Evolutionary conservation across 2,329 filamentous ascomycete species (phyloP).

Genomic region (Graphilbum ipis-grandicollis): DNA sequence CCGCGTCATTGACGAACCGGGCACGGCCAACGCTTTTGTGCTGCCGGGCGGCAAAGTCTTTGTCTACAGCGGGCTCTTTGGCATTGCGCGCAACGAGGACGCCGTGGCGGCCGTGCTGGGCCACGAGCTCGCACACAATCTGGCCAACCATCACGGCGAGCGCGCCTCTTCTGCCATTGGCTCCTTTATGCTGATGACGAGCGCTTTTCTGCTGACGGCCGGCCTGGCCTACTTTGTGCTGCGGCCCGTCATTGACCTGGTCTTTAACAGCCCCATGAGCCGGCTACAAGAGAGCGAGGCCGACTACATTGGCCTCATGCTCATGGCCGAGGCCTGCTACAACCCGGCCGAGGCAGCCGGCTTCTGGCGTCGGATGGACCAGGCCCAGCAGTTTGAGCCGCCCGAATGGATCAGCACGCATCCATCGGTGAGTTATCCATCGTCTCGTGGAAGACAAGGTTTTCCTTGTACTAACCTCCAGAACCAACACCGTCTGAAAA

Average conservation of each 20-base stretch:
- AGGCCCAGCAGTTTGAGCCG: constrained; percentile 25
- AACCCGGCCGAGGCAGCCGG: constrained; percentile 48
- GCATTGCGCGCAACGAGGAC: constrained; percentile 48
- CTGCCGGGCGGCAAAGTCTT: constrained; percentile 67
- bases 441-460: too few species aligned
- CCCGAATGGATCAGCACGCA: constrained; percentile 65
- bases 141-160: constrained; percentile 52
- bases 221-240: constrained; percentile 22
- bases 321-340: constrained; percentile 70
- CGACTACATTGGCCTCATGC: constrained; percentile 65
- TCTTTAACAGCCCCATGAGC: constrained; percentile 51
- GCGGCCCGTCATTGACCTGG: constrained; percentile 37
- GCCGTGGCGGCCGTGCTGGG: constrained; percentile 59
- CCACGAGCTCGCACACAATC: constrained; percentile 65
- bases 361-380: constrained; percentile 53
- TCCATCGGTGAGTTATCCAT: constrained; percentile 47
- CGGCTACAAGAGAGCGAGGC: constrained; percentile 61
- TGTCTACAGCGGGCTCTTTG: constrained; percentile 56
- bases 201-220: constrained; percentile 28
- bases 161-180: constrained; percentile 35
- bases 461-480: too few species aligned
- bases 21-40: constrained; percentile 58
- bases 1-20: constrained; percentile 50
- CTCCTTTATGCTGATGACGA: constrained; percentile 32
- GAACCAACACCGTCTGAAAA: constrained; percentile 45